A percentile compares a stretch with the other conserved stretches of the same genome.
Evolutionary conservation across 2,329 filamentous ascomycete genomes (phyloP).

Genomic region (Nemania serpens): DNA sequence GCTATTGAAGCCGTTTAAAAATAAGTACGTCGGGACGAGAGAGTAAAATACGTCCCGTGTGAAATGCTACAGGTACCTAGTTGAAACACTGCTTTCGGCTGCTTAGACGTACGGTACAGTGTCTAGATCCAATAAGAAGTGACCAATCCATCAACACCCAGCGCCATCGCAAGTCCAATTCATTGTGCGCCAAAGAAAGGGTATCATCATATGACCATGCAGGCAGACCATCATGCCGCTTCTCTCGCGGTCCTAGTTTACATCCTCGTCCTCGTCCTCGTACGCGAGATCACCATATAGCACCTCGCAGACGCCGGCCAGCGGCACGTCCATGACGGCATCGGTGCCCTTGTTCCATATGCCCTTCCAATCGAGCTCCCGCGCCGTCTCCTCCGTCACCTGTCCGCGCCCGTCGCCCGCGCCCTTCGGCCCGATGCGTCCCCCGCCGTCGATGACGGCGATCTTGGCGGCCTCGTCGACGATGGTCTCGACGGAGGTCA

Average conservation of each 20-base stretch:
- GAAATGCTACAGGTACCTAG: too few species aligned
- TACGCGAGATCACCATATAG: conserved; percentile 69
- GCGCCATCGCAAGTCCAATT: too few species aligned
- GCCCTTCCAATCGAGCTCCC: conserved; percentile 69
- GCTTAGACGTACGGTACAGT: too few species aligned
- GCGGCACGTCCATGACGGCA: conserved; percentile 94
- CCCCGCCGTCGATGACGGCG: conserved; percentile 77
- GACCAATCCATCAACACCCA: too few species aligned
- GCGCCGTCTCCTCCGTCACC: conserved; percentile 40
- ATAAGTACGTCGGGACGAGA: too few species aligned
- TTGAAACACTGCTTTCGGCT: too few species aligned
- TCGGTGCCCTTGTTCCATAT: conserved; percentile 94
- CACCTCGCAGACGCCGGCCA: conserved; percentile 93
- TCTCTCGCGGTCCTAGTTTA: too few species aligned
- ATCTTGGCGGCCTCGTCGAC: conserved; percentile 89
- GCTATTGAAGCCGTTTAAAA: not conserved
- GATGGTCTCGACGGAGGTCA: conserved; percentile 82
- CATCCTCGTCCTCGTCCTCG: conserved; percentile 31
- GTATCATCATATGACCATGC: conserved; percentile 14
- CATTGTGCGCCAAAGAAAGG: not conserved
- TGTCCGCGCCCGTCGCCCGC: conserved; percentile 47
- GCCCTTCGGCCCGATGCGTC: conserved; percentile 48
- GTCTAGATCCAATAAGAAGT: too few species aligned
- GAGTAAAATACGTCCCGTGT: too few species aligned
- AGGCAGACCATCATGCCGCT: not conserved